Evolutionary conservation across 371 early-diverging fungal genomes (phyloP).

Genomic region (Mortierella sp.): DNA sequence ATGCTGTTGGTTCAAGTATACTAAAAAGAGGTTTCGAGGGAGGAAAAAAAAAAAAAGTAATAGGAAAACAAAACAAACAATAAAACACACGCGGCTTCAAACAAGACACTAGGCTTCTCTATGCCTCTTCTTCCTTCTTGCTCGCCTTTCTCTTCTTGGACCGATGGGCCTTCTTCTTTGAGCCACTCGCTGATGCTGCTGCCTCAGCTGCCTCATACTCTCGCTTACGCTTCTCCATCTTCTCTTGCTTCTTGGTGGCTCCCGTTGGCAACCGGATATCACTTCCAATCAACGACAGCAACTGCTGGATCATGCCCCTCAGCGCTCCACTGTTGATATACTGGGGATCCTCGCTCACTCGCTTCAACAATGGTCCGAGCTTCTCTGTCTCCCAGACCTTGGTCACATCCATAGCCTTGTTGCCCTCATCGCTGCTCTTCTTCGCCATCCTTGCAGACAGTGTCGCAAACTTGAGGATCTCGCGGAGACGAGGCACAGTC

Average conservation of each 20-base stretch:
- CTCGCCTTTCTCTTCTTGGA: constrained; percentile 51
- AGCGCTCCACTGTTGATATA: constrained; percentile 47
- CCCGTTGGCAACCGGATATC: constrained; percentile 49
- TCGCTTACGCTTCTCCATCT: constrained; percentile 52
- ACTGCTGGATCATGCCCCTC: constrained; percentile 43
- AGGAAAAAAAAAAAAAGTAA: no score
- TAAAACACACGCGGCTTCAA: no score
- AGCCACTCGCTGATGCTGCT: constrained; percentile 21
- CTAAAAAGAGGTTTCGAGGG: no score
- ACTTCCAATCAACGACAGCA: constrained; percentile 49
- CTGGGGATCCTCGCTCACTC: constrained; percentile 44
- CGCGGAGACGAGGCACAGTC: constrained; percentile 54
- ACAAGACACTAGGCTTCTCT: no score
- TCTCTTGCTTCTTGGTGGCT: constrained; percentile 48
- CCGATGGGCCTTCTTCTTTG: constrained; percentile 52
- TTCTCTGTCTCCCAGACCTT: constrained; percentile 50
- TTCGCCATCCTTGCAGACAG: constrained; percentile 49
- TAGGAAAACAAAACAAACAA: no score
- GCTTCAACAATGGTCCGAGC: constrained; percentile 43
- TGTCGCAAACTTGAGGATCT: constrained; percentile 57
- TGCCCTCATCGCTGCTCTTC: constrained; percentile 23
- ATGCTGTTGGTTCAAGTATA: no score
- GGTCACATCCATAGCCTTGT: constrained; percentile 22
- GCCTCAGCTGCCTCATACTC: constrained; percentile 38
- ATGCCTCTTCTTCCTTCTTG: not conserved